These are phyloP conservation scores for Penicillium robsamsonii DNA, from an alignment of 495 filamentous ascomycete species.

Conservation along the genomic window DNA sequence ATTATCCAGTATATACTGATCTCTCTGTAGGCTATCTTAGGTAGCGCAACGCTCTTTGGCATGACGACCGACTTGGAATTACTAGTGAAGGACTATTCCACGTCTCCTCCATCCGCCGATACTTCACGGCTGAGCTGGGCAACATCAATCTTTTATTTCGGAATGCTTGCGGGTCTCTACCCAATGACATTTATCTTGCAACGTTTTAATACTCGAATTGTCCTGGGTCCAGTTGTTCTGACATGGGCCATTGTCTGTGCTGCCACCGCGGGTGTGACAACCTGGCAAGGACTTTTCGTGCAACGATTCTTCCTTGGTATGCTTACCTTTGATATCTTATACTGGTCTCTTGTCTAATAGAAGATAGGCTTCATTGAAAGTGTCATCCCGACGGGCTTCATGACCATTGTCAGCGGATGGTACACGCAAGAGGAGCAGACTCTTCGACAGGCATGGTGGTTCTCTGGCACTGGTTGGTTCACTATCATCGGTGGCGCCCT, in stretches of 20 bases:
- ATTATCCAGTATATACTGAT: conserved; percentile 1
- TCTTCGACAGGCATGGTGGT: conserved; percentile 68
- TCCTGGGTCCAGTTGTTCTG: conserved; percentile 62
- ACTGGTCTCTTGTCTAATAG: conserved; percentile 1
- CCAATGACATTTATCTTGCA: conserved; percentile 70
- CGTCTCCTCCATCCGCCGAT: conserved; percentile 53
- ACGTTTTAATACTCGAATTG: conserved; percentile 58
- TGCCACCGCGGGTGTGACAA: conserved; percentile 63
- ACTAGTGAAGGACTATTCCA: conserved; percentile 49
- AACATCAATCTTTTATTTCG: conserved; percentile 77
- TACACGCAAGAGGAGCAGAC: conserved; percentile 69
- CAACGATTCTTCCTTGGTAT: conserved; percentile 67
- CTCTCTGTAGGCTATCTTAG: conserved; percentile 60
- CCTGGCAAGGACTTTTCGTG: conserved; percentile 61
- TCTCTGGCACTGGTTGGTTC: conserved; percentile 62
- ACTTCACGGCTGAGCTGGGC: conserved; percentile 70
- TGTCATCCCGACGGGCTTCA: conserved; percentile 67
- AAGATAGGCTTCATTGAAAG: conserved; percentile 59
- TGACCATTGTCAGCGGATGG: conserved; percentile 61
- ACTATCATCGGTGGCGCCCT: conserved; percentile 65
- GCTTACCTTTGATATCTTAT: not conserved
- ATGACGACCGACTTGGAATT: conserved; percentile 69
- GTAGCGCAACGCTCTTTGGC: conserved; percentile 68
- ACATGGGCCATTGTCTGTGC: conserved; percentile 67
- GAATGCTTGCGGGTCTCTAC: conserved; percentile 70